A percentile compares a stretch with the other conserved stretches of the same genome.
Conservation (phyloP, 1,139 yeast species). For the Zygotorulaspora mrakii region DNA sequence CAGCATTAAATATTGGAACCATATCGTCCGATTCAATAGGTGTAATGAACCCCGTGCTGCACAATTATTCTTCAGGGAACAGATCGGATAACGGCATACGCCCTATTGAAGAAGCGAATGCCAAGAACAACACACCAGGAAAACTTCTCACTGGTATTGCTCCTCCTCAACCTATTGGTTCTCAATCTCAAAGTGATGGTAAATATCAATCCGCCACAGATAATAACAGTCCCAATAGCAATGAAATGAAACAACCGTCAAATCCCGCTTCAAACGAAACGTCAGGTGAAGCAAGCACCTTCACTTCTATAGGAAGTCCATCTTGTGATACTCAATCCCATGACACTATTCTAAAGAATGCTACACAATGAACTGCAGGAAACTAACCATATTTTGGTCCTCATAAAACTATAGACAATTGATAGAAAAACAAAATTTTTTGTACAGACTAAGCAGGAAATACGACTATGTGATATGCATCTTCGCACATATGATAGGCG, state of each 20-base stretch:
- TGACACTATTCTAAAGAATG: background rate
- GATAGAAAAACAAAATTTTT: background rate
- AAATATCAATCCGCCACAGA: background rate
- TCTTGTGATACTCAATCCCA: background rate
- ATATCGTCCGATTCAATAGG: slow-evolving; percentile 4
- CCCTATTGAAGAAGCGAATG: slow-evolving; percentile 2
- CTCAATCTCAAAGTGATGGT: background rate
- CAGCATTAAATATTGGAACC: slow-evolving; percentile 5
- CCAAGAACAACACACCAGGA: slow-evolving; percentile 13
- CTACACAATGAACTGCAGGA: too few relatives aligned
- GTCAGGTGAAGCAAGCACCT: background rate
- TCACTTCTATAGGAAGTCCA: background rate
- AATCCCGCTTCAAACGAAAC: background rate
- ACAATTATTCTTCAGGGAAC: background rate
- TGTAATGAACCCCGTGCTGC: slow-evolving; percentile 2
- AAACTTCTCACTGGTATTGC: slow-evolving; percentile 12
- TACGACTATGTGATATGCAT: too few relatives aligned
- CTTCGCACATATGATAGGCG: too few relatives aligned
- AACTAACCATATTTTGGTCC: too few relatives aligned
- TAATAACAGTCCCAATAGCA: background rate
- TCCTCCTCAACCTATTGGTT: slow-evolving; percentile 10
- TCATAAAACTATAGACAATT: background rate
- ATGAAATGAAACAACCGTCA: background rate
- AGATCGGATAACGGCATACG: background rate
- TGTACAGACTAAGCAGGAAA: too few relatives aligned